Base-by-base conservation (phyloP, 73 alveolate genomes). In the Paramecium sonneborni region DNA sequence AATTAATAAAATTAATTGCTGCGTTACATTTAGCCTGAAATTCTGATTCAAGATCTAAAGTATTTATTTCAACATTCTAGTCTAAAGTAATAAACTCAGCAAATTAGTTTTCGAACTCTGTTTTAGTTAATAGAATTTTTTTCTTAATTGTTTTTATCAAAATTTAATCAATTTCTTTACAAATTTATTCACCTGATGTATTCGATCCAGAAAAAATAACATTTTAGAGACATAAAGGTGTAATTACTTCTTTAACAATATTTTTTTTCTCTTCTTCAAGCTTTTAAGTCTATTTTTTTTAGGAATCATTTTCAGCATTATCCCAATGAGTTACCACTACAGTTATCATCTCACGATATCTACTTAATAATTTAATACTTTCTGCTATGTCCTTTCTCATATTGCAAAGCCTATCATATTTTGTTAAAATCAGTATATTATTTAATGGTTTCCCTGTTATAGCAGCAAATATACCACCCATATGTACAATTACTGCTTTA, bases 321-420 rank as follows among this genome's bases (percentile, higher is more conserved):
- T 85, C 93, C 93, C 93, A 85, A 57, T 57, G 62, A n/a, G 93
- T 85, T 7, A 85, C 48, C 10, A 85, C 39, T 14, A 85, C 39
- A 0, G 86, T 57, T 6, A 85, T 57, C 44, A 85, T 18, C 37
- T 85, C 38, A 0, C 20, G 37, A 37, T 41, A 85, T 30, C 85
- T 69, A 20, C 44, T 11, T 14, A 85, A 26, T 26, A 67, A 26
- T 23, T 44, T 39, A 5, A 85, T 21, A 38, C 9, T 24, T 85
- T 85, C 85, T 30, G 38, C 21, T 30, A 85, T 35, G 38, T 37
- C 68, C 23, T 85, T 32, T 55, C 38, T 44, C 93, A 85, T 85
- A 8, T 30, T 26, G 35, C 46, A 35, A 26, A 32, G 15, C 26
- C 87, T 85, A 7, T 30, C 87, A 58, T 6, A 48, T 57, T 32